These are phyloP conservation scores for Rhododendron kiyosumense DNA, from an alignment of 148 eudicot species.

Conservation along the genomic window DNA sequence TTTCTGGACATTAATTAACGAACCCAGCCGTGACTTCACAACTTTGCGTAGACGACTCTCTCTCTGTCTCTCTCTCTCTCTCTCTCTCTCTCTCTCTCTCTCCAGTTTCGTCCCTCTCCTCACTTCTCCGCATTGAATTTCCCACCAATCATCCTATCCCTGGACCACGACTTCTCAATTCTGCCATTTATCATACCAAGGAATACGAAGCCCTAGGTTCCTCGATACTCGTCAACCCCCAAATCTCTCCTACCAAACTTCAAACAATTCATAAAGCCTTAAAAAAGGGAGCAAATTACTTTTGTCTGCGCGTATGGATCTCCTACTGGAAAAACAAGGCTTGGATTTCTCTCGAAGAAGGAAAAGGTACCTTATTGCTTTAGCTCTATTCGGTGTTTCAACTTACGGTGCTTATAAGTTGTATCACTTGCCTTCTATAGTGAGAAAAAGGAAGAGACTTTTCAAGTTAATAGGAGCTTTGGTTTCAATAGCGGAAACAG, in stretches of 20 bases:
- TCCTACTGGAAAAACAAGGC: conserved; percentile 2
- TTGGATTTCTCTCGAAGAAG: conserved; percentile 9
- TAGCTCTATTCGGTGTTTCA: conserved; percentile 54
- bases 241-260: background rate
- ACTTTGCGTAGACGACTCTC: background rate
- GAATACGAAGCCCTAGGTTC: conserved; percentile 10
- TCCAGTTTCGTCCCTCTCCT: background rate
- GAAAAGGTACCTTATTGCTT: conserved; percentile 48
- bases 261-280: background rate
- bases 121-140: background rate
- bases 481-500: conserved; percentile 46
- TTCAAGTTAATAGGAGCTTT: conserved; percentile 45
- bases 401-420: conserved; percentile 63
- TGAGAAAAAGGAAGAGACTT: conserved; percentile 47
- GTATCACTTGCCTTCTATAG: conserved; percentile 51
- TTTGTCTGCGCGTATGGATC: conserved; percentile 13
- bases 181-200: background rate
- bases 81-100: background rate
- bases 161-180: background rate
- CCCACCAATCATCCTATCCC: background rate
- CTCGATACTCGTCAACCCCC: background rate
- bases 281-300: background rate
- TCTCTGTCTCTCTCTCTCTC: conserved; percentile 5
- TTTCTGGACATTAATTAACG: background rate
- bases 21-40: background rate